Evolutionary conservation across 148 eudicot species (phyloP), one percentile per base, ranked within the genome.

Genomic region (Vaccinium corymbosum): DNA sequence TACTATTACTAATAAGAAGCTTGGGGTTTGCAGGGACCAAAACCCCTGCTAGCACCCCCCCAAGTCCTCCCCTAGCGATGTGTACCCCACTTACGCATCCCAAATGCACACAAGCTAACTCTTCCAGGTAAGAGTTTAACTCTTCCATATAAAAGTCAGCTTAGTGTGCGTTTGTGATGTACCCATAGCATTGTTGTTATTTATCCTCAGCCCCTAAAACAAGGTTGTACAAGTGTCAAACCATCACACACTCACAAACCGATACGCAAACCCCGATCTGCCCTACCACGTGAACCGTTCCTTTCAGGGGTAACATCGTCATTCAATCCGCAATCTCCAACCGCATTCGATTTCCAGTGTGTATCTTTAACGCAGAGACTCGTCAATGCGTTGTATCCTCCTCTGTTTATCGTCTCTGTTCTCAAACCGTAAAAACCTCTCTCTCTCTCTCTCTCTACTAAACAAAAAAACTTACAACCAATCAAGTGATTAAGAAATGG

Each of bases 401-500:
- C 59, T 77, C 49, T 50, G 80, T 77, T 76, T 49, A 15, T 1
- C 56, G 2, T 76, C 57, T n/a, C 55, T 10, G 12, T 9, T 78
- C 15, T 78, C 80, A 5, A 12, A 5, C n/a, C 48, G n/a, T 8
- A 22, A 76, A 50, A 76, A 20, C 55, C 51, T 71, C 76, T 53
- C 14, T 68, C 70, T 48, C 61, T 56, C n/a, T 56, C 61, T 56
- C 61, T 19, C 25, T 61, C 66, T 6, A 25, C 10, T 20, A 11
- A 20, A 57, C 12, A 0, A 3, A n/a, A 52, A 51, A 50, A 22
- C 85, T 48, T 55, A n/a, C n/a, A 72, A 82, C 53, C 27, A 53
- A 82, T n/a, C 32, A 22, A 56, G 50, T 53, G 16, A 4, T 27
- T 55, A 48, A 48, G 55, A 81, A 85, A 92, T 92, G 95, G 88